Conservation (phyloP, 1,284 basidiomycete species). For the Melampsora abietis-canadensis region DNA sequence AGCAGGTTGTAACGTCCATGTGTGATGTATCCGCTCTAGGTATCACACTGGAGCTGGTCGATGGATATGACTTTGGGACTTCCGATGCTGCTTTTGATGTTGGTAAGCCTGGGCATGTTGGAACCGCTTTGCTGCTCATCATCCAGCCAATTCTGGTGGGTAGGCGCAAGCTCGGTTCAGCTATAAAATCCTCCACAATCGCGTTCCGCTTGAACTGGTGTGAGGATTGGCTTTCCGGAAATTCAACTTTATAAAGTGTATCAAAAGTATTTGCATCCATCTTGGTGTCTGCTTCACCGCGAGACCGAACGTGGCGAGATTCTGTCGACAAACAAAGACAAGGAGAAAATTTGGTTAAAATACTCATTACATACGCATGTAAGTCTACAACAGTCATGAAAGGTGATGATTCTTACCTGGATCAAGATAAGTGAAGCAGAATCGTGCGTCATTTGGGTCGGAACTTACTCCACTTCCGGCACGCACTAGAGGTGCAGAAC, state of each 20-base stretch:
- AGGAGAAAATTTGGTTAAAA: neutral
- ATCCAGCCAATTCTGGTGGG: slow-evolving; percentile 30
- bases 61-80: neutral
- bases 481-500: neutral
- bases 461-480: neutral
- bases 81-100: neutral
- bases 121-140: slow-evolving; percentile 25
- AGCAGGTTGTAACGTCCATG: too few relatives aligned
- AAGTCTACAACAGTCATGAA: neutral
- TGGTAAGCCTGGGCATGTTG: slow-evolving; percentile 24
- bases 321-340: neutral
- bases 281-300: slow-evolving; percentile 29
- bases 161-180: neutral
- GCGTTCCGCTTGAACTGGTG: slow-evolving; percentile 29
- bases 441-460: slow-evolving; percentile 7
- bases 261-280: slow-evolving; percentile 34
- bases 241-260: slow-evolving; percentile 37
- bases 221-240: slow-evolving; percentile 11
- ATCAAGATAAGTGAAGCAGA: slow-evolving; percentile 39
- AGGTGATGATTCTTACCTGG: slow-evolving; percentile 9
- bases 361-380: neutral
- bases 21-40: neutral
- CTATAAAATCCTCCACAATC: neutral
- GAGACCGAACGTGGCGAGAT: slow-evolving; percentile 8
- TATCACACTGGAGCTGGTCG: neutral